Conservation (phyloP, 75 land plant species). For the Isoetes taiwanensis region DNA sequence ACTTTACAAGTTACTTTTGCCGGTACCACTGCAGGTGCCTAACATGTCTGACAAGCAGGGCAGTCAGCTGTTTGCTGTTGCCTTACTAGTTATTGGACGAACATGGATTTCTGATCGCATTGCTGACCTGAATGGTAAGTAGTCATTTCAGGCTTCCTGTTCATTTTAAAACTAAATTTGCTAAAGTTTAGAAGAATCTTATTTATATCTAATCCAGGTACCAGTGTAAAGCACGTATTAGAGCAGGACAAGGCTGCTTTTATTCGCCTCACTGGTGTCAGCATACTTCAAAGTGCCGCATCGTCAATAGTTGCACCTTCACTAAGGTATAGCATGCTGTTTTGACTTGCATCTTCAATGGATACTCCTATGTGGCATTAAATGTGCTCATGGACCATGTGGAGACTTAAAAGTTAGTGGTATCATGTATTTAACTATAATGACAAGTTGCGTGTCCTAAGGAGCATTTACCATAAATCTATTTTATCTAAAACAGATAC, state of each 20-base stretch:
- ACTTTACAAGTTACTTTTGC: too few relatives aligned
- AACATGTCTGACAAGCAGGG: conserved; percentile 79
- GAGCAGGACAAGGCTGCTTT: conserved; percentile 92
- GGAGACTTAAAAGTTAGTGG: too few relatives aligned
- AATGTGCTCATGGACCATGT: too few relatives aligned
- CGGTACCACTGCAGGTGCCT: too few relatives aligned
- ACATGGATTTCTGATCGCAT: conserved; percentile 96
- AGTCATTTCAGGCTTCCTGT: not conserved
- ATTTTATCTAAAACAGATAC: conserved; percentile 34
- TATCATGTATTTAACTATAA: too few relatives aligned
- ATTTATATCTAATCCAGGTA: conserved; percentile 36
- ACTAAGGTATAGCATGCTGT: conserved; percentile 52
- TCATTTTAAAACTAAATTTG: not conserved
- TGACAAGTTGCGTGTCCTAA: too few relatives aligned
- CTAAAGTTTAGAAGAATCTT: not conserved
- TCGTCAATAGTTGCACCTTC: conserved; percentile 88
- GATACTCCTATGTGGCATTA: too few relatives aligned
- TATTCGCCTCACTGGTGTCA: conserved; percentile 72
- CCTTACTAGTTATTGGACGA: conserved; percentile 73
- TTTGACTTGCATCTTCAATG: too few relatives aligned
- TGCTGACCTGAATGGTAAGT: conserved; percentile 86
- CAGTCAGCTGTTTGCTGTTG: conserved; percentile 76
- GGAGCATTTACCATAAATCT: too few relatives aligned
- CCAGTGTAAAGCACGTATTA: conserved; percentile 84
- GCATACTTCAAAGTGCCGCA: conserved; percentile 96